These are phyloP conservation scores for Tagetes erecta DNA, from an alignment of 129 eudicot genomes.

Conservation along the genomic window DNA sequence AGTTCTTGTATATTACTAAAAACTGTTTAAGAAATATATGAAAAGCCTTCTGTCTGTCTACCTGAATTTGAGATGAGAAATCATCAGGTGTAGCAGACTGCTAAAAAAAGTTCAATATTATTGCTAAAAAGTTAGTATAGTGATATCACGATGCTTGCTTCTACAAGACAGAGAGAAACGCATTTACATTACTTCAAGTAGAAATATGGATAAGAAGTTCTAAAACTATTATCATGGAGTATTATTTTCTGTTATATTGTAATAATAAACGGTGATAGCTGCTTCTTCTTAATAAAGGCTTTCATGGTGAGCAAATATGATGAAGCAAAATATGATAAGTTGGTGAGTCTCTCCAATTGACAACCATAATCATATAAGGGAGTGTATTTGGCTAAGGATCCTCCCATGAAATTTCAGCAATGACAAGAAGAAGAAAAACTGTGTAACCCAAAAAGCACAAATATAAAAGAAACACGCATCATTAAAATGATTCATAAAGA, in stretches of 20 bases:
- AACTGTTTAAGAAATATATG: conserved; percentile 85
- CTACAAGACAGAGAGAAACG: not conserved
- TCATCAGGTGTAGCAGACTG: not conserved
- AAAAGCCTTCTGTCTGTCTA: conserved; percentile 62
- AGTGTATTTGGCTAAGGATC: conserved; percentile 19
- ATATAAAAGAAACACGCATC: not conserved
- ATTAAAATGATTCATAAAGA: not conserved
- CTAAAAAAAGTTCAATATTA: conserved; percentile 7
- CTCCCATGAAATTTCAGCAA: not conserved
- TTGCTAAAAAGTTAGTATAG: not conserved
- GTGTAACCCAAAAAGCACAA: conserved; percentile 6
- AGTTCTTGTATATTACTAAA: conserved; percentile 61
- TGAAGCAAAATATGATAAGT: conserved; percentile 3
- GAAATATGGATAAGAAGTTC: conserved; percentile 7
- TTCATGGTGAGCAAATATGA: conserved; percentile 13
- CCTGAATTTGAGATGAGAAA: conserved; percentile 45
- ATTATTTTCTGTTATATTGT: conserved; percentile 2
- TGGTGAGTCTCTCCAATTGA: conserved; percentile 8
- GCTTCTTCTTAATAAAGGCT: not conserved
- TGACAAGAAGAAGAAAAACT: not conserved
- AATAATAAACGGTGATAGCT: not conserved
- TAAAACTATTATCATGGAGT: not conserved
- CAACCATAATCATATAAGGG: not conserved
- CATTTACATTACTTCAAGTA: conserved; percentile 10
- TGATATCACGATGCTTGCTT: conserved; percentile 20